Base-by-base conservation (phyloP, 2,329 filamentous ascomycete species). In the Ceratocystis diversiconidia region DNA sequence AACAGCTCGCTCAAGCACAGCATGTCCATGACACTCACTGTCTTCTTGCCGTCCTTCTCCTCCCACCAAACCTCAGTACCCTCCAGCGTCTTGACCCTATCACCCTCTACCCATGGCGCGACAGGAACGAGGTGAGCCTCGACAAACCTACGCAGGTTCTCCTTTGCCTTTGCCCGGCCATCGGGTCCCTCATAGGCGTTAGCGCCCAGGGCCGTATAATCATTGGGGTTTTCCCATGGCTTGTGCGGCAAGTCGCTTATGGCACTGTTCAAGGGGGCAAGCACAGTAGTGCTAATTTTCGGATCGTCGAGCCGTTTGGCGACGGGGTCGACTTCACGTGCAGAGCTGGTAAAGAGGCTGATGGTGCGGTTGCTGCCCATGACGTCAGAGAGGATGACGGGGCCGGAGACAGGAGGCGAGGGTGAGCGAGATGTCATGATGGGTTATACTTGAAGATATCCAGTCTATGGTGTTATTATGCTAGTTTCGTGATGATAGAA, bases 251-350 rank as follows among this genome's bases (percentile, higher is more conserved):
- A 78, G 0, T 76, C 78, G 69, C 88, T 87, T 72, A 99, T 84
- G 2, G 86, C 90, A 19, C 82, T 85, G 78, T 99, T 97, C 64
- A 89, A 78, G 0, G 94, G 94, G 4, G 92, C 92, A 2, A 97
- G 83, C 28, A 97, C 85, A 1, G 91, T 96, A 17, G 89, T 89
- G 73, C 92, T 92, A 66, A 81, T 75, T 0, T 77, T 72, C 0
- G 79, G 74, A 72, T 90, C 82, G 70, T 88, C 82, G 15, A 97
- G 82, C 0, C 89, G 87, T 25, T 78, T 76, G 8, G 84, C 82
- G 22, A 92, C 80, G n/a, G 80, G 76, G 60, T 85, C 82, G 71
- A 92, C 84, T 72, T 92, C 87, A 67, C 91, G 85, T 4, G 87
- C 86, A 71, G 95, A 85, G 52, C 85, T 85, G 36, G 90, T 88